Evolutionary conservation across 2,329 filamentous ascomycete genomes (phyloP).

Genomic region (Phaeosphaeriaceae sp.): DNA sequence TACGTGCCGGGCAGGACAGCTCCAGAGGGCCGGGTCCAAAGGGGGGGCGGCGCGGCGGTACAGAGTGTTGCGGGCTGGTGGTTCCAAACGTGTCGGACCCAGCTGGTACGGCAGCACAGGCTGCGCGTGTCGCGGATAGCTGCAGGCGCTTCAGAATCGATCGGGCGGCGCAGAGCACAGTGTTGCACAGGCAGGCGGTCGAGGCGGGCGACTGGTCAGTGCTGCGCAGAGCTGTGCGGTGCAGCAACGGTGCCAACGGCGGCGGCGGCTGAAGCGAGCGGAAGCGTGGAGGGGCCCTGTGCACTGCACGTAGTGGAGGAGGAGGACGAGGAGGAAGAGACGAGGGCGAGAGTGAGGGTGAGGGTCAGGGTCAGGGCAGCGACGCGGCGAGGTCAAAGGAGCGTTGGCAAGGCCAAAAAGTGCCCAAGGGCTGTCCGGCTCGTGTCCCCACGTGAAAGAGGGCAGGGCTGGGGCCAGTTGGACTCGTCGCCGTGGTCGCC

Average conservation of each 20-base stretch:
- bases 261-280: constrained; percentile 1
- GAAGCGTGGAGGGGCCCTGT: background rate
- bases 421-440: constrained; percentile 13
- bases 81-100: constrained; percentile 21
- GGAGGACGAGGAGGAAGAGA: background rate
- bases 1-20: constrained; percentile 15
- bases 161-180: constrained; percentile 27
- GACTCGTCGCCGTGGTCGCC: background rate
- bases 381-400: background rate
- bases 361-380: constrained; percentile 2
- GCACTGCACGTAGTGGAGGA: background rate
- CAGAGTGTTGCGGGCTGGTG: constrained; percentile 15
- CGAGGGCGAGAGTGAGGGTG: background rate
- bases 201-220: constrained; percentile 1
- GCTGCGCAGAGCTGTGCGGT: constrained; percentile 1
- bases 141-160: constrained; percentile 35
- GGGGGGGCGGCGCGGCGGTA: constrained; percentile 20
- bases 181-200: constrained; percentile 24
- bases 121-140: constrained; percentile 35
- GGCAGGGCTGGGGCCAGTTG: background rate
- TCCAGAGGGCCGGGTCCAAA: constrained; percentile 20
- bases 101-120: constrained; percentile 24
- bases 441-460: constrained; percentile 40
- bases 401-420: background rate
- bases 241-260: background rate